Base-by-base conservation (phyloP, 768 basidiomycete species). In the Cystobasidium tubakii region DNA sequence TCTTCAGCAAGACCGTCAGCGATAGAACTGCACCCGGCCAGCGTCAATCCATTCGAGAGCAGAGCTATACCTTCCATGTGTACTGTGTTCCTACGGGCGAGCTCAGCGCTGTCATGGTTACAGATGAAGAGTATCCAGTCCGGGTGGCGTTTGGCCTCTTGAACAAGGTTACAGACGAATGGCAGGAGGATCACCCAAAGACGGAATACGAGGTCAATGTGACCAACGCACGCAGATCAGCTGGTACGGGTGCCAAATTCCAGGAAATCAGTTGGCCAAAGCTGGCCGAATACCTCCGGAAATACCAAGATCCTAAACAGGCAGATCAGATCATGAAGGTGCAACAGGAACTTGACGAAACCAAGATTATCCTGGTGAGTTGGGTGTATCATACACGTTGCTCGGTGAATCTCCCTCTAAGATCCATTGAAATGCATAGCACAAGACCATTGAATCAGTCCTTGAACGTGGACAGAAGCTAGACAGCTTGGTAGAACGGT, bases 311-410 rank as follows among this genome's bases (percentile, higher is more conserved):
- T 82, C 95, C 95, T 12, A 86, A 88, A 76, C 92, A 97, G 83
- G 95, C 95, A 6, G 95, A 99, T 83, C 89, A 91, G 23, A 97
- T 99, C 80, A 95, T 98, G 94, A 87, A 89, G 76, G 96, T 99
- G 15, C 96, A 99, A 82, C 90, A 92, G 80, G 96, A 99, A 81
- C 83, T 99, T 66, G 96, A 99, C 81, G 96, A 99, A 84, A 98
- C 96, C 1, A 99, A 99, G 89, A 95, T 99, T 77, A 87, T 98
- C 57, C 83, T 99, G 81, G 94, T 95, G 78, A 74, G 90, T 84
- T n/a, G 0, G 25, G 4, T 15, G 17, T n/a, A n/a, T n/a, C n/a
- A 27, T 3, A 31, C 19, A 3, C 10, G 15, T n/a, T 19, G 9
- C 27, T 21, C 27, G 13, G 36, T 13, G 3, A 27, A 10, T 55